Evolutionary conservation across 1,284 basidiomycete species (phyloP).

Genomic region (Inonotus obliquus): DNA sequence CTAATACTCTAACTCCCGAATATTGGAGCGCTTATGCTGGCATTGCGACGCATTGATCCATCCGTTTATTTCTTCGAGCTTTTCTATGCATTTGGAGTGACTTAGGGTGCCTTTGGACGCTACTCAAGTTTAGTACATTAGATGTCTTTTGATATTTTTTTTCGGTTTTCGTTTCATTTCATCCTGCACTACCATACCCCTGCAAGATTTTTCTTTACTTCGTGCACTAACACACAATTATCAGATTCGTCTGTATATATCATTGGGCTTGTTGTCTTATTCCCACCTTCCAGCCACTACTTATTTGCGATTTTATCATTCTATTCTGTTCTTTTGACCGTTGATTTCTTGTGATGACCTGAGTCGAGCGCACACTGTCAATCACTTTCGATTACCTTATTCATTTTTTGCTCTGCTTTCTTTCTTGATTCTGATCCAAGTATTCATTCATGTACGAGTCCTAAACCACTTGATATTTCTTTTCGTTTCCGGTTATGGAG

Average conservation of each 20-base stretch:
- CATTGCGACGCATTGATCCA: slow-evolving; percentile 14
- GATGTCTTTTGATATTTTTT: neutral
- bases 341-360: neutral
- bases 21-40: slow-evolving; percentile 17
- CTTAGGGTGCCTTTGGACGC: neutral
- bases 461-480: neutral
- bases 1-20: slow-evolving; percentile 14
- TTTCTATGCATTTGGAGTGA: neutral
- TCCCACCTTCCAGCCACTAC: neutral
- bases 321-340: neutral
- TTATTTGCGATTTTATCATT: neutral
- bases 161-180: neutral
- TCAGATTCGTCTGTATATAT: neutral
- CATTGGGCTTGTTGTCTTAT: neutral
- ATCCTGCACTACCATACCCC: neutral
- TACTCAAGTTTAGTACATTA: neutral
- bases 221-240: neutral
- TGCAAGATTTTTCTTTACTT: neutral
- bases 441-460: neutral
- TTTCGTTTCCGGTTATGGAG: neutral
- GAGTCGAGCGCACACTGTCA: neutral
- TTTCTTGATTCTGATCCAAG: neutral
- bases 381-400: neutral
- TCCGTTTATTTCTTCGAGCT: neutral
- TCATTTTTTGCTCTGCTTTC: neutral